phyloP scores from a whole-genome alignment of 345 rosid genomes.

The Limnanthes douglasii region DNA sequence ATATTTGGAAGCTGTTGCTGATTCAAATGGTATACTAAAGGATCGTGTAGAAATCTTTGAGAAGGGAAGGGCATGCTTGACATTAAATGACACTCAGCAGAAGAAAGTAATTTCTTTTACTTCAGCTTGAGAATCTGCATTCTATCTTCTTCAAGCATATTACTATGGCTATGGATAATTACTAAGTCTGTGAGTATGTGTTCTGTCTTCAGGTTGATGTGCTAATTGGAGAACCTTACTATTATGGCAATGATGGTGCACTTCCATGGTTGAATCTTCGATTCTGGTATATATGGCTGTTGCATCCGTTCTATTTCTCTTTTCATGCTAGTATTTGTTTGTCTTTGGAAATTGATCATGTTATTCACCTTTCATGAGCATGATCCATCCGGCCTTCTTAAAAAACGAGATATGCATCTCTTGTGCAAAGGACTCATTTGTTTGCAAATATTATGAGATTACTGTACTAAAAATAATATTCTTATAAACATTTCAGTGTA shows the following conservation, averaged over 20 bases:
- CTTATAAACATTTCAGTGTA: no score
- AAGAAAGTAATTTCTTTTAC: conserved; percentile 26
- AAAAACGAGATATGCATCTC: no score
- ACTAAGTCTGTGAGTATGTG: conserved; percentile 3
- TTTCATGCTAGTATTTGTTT: not conserved
- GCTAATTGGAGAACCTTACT: conserved; percentile 80
- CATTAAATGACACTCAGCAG: conserved; percentile 26
- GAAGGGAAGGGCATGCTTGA: conserved; percentile 28
- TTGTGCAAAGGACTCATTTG: no score
- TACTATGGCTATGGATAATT: not conserved
- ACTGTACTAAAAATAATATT: no score
- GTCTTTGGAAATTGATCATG: not conserved
- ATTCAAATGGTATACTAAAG: conserved; percentile 38
- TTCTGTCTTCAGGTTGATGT: conserved; percentile 48
- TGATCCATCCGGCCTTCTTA: no score
- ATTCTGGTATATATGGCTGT: conserved; percentile 46
- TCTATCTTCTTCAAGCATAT: not conserved
- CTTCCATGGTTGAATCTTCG: conserved; percentile 95
- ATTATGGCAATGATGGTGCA: conserved; percentile 51
- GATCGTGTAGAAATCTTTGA: conserved; percentile 35
- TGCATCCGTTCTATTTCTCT: conserved; percentile 5
- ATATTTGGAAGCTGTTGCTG: conserved; percentile 52
- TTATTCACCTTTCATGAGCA: no score
- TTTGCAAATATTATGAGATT: no score
- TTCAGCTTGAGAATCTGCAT: not conserved